Base-by-base conservation (phyloP, 2,329 filamentous ascomycete species). In the Chalaropsis ovoidea region DNA sequence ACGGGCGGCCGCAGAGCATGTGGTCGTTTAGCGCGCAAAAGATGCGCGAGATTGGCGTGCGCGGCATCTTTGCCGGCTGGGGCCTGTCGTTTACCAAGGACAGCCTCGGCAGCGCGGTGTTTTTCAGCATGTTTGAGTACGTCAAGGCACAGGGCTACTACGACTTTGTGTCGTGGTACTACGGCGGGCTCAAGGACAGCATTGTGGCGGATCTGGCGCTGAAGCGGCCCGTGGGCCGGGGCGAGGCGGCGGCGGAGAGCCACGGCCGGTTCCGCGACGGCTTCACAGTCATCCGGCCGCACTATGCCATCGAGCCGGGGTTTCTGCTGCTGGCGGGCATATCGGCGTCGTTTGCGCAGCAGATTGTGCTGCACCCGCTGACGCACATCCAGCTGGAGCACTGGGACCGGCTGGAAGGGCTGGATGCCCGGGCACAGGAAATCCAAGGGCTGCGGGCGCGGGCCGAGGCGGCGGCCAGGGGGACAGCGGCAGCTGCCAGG, bases 111-210 rank as follows among this genome's bases (percentile, higher is more conserved):
- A 84, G 82, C 64, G 87, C 85, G 43, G 74, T 88, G 19, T 90
- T 90, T 79, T 92, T 92, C 74, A 83, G 82, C 70, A 83, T 82
- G 0, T 91, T 92, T 69, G 88, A 92, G 75, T 88, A 84, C 61
- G 77, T 90, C 71, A 91, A 91, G 73, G 86, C 84, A 11, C 88
- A 91, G 72, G 80, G 80, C 13, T 78, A 89, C 75, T 90, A 90
- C 74, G 77, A 77, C 56, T 91, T 88, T 71, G 82, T 91, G 41
- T 82, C 81, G 15, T 85, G 82, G 77, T 89, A 86, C 72, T 91
- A 91, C 69, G 83, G 85, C 35, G 80, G 79, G 0, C 73, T 84
- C 27, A 79, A 77, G 35, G 77, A 79, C 49, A 78, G 83, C 42
- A 78, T 77, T 13, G 75, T 85, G 63, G 76, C 82, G 65, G 66